Evolutionary conservation across 805 yeast species (phyloP), one percentile per base, ranked within the genome.

Genomic region (Candida bentonensis): DNA sequence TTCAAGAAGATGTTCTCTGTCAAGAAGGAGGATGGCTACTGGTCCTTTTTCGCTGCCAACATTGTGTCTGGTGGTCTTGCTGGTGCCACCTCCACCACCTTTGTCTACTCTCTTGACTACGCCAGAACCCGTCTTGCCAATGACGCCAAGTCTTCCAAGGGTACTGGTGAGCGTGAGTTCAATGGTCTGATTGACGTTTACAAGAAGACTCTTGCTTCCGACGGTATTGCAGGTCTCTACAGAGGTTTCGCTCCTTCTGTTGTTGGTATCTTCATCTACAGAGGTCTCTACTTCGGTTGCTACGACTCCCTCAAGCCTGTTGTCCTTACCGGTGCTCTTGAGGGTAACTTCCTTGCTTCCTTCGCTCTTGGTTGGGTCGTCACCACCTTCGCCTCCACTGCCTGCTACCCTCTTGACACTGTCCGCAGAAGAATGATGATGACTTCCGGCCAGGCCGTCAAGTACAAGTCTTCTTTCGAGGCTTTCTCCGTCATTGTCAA

Each of bases 391-490:
- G 94, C 95, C 64, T 86, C 95, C 60, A 84, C 94, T 56, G 94
- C 94, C 68, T 85, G 95, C 66, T 85, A 85, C 83, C 95, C 95
- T 76, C 82, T 85, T 72, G 95, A 85, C 73, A 85, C 95, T 64
- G 85, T 85, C 67, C 84, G 95, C 82, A 84, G 95, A 82, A 84
- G 95, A 81, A 86, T 85, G 95, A 85, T 85, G 95, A 86, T 85
- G 94, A 86, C 95, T 61, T 85, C 95, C 58, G 94, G 94, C 73
- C 92, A 85, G 74, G 88, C 87, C 63, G 88, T 82, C 60, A 82
- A 84, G 72, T 85, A 85, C 75, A 70, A 76, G 64, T 92, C 94
- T 77, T 92, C 95, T 59, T 74, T 83, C 67, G 94, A 85, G 71
- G 83, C 88, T 72, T 78, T 81, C 82, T 71, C 64, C 62, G 72